These are phyloP conservation scores for Colletotrichum tamarilloi DNA, from an alignment of 2,329 filamentous ascomycete species.

Conservation along the genomic window DNA sequence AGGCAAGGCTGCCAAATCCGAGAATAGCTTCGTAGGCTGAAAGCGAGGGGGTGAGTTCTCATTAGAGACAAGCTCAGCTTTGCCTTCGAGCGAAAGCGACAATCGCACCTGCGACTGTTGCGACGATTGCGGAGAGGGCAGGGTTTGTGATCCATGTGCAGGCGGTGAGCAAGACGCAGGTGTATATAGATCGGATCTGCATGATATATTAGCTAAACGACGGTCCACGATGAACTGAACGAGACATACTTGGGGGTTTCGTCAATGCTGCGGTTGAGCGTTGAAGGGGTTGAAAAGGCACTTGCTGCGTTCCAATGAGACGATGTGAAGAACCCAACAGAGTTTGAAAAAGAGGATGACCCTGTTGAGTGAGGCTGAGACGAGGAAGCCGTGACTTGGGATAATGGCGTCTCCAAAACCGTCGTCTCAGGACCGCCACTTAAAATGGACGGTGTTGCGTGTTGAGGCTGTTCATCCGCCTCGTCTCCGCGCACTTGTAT, in stretches of 20 bases:
- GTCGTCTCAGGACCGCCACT: background rate
- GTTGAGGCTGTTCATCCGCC: background rate
- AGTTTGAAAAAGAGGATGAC: conserved; percentile 55
- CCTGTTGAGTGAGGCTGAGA: conserved; percentile 34
- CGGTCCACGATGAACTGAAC: background rate
- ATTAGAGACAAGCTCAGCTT: conserved; percentile 84
- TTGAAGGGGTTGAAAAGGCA: conserved; percentile 62
- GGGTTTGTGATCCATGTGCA: conserved; percentile 45
- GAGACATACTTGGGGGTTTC: conserved; percentile 58
- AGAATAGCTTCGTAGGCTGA: conserved; percentile 61
- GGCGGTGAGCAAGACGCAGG: conserved; percentile 55
- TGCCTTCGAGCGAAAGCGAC: conserved; percentile 87
- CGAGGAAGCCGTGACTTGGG: conserved; percentile 18
- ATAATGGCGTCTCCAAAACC: conserved; percentile 17
- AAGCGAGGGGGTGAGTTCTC: conserved; percentile 75
- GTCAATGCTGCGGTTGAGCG: conserved; percentile 51
- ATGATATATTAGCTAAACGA: conserved; percentile 32
- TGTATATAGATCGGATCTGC: conserved; percentile 56
- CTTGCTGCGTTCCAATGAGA: conserved; percentile 63
- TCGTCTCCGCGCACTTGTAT: background rate
- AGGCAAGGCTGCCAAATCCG: conserved; percentile 59
- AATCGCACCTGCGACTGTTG: conserved; percentile 73
- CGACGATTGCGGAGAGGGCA: conserved; percentile 45
- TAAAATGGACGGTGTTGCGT: conserved; percentile 6
- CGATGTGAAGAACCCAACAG: conserved; percentile 64